Conservation (phyloP, 495 filamentous ascomycete species). For the Penicillium maclennaniae region DNA sequence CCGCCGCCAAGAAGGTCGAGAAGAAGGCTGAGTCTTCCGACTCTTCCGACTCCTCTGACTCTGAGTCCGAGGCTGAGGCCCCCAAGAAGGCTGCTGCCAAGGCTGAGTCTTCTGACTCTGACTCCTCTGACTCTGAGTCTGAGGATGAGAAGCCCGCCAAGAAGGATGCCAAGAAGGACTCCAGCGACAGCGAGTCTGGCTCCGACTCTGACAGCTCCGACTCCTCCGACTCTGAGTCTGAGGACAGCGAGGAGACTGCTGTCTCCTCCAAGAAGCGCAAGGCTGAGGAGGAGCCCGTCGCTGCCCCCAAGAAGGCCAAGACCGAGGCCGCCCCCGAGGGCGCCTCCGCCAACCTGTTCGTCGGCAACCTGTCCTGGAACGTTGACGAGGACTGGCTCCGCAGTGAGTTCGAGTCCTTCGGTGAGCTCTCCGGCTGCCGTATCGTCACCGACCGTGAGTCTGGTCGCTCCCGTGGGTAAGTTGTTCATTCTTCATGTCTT, state of each 20-base stretch:
- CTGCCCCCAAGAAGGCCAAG: slow-evolving; percentile 82
- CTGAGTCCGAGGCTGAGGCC: slow-evolving; percentile 30
- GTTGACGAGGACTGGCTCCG: slow-evolving; percentile 88
- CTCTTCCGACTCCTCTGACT: slow-evolving; percentile 32
- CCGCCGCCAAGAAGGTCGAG: slow-evolving; percentile 28
- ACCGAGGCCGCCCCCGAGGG: slow-evolving; percentile 60
- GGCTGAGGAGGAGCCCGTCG: slow-evolving; percentile 63
- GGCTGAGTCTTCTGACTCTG: slow-evolving; percentile 23
- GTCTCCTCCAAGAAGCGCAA: slow-evolving; percentile 81
- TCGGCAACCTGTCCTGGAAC: slow-evolving; percentile 93
- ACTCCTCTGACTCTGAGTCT: slow-evolving; percentile 25
- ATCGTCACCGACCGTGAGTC: slow-evolving; percentile 80
- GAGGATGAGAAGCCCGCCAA: slow-evolving; percentile 31
- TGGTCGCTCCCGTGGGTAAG: slow-evolving; percentile 81
- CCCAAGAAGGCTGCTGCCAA: slow-evolving; percentile 28
- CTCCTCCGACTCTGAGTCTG: slow-evolving; percentile 52
- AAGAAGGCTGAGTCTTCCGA: slow-evolving; percentile 30
- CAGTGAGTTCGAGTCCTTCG: slow-evolving; percentile 80
- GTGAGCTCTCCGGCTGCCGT: slow-evolving; percentile 68
- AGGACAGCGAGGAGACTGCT: slow-evolving; percentile 44
- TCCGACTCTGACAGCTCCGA: slow-evolving; percentile 45
- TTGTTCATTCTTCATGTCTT: slow-evolving; percentile 6
- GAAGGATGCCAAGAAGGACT: slow-evolving; percentile 31
- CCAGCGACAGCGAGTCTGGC: slow-evolving; percentile 15
- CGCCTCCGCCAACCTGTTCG: slow-evolving; percentile 72